Conservation (phyloP, 83 land plant species). For the Larix sibirica region DNA sequence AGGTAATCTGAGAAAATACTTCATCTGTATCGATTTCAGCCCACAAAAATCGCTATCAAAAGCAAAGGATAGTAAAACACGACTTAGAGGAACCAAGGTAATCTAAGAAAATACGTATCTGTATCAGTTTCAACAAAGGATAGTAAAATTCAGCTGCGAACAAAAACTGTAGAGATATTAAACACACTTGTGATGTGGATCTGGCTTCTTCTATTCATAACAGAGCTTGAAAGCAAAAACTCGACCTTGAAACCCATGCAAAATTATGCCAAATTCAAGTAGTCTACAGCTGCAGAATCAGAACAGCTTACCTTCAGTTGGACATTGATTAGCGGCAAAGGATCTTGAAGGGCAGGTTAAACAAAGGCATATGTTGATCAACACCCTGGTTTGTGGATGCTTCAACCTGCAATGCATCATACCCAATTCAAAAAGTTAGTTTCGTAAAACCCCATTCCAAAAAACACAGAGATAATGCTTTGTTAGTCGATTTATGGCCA, state of each 20-base stretch:
- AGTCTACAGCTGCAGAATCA: neutral
- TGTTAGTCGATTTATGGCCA: neutral
- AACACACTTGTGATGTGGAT: neutral
- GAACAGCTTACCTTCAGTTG: conserved; percentile 46
- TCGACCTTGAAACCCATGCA: neutral
- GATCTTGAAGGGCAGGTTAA: conserved; percentile 61
- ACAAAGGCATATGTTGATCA: conserved; percentile 63
- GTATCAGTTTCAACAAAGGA: no score
- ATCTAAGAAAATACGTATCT: no score
- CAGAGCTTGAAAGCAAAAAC: neutral
- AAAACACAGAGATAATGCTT: neutral
- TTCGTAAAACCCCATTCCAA: conserved; percentile 15
- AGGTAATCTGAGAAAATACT: conserved; percentile 13
- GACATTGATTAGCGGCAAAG: conserved; percentile 62
- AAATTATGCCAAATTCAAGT: neutral
- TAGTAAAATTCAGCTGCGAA: no score
- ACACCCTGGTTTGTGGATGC: conserved; percentile 69
- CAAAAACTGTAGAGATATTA: neutral
- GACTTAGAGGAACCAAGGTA: no score
- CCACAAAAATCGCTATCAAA: conserved; percentile 20
- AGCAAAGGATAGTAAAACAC: neutral
- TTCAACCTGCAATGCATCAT: conserved; percentile 60
- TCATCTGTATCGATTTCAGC: conserved; percentile 80
- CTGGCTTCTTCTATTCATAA: neutral
- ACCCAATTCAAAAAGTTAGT: conserved; percentile 28